These are phyloP conservation scores for Dactylella cylindrospora DNA, from an alignment of 2,329 filamentous ascomycete species.

Conservation along the genomic window DNA sequence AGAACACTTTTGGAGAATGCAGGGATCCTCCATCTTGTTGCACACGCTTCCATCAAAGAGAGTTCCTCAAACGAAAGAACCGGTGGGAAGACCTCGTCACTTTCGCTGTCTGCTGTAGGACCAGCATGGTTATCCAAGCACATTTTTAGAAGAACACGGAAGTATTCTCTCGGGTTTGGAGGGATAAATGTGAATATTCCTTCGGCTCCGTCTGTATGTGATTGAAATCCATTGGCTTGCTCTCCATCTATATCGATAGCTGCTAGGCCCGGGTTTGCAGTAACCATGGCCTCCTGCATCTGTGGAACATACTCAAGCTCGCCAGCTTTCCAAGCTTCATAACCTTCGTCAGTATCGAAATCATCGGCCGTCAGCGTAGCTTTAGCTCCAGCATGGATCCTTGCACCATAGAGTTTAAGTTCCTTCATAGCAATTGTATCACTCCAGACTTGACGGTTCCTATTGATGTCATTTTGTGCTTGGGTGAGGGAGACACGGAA, in stretches of 20 bases:
- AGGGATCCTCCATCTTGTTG: conserved; percentile 84
- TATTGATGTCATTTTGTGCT: conserved; percentile 83
- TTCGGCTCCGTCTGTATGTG: conserved; percentile 56
- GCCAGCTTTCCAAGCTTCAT: conserved; percentile 85
- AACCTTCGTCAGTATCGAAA: conserved; percentile 86
- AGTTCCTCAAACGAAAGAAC: conserved; percentile 69
- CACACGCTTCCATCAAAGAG: conserved; percentile 82
- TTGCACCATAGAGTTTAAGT: conserved; percentile 85
- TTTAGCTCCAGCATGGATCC: conserved; percentile 58
- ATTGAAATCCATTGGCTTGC: conserved; percentile 50
- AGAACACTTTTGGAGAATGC: conserved; percentile 76
- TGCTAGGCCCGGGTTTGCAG: conserved; percentile 54
- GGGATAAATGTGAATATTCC: conserved; percentile 86
- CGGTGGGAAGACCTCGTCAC: conserved; percentile 56
- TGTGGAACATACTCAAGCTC: conserved; percentile 84
- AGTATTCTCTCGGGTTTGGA: conserved; percentile 76
- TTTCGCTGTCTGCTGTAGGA: conserved; percentile 49
- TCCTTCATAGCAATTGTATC: conserved; percentile 88
- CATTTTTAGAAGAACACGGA: conserved; percentile 53
- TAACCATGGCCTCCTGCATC: conserved; percentile 85
- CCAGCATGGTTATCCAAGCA: conserved; percentile 51
- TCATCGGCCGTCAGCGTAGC: conserved; percentile 76
- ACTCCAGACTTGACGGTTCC: conserved; percentile 78
- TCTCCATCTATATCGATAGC: conserved; percentile 63
- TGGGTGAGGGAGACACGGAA: conserved; percentile 78